phyloP scores from a whole-genome alignment of 179 eudicot species.

The Monotropa hypopitys region DNA sequence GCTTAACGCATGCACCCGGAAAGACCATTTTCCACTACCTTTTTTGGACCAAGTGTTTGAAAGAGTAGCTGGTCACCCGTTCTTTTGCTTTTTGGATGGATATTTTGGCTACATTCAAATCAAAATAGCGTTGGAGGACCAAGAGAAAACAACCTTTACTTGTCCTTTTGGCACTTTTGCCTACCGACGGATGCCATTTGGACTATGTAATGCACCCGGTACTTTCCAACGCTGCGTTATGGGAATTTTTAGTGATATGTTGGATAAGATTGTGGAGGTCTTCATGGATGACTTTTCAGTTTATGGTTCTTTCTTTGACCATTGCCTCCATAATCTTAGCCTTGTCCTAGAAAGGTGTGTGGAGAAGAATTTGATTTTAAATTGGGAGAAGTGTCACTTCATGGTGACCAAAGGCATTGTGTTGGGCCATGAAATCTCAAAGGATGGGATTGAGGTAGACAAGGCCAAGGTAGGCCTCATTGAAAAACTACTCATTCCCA shows the following conservation, averaged over 20 bases:
- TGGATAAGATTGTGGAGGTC: not conserved
- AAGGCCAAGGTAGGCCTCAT: too few species aligned
- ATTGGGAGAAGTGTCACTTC: too few species aligned
- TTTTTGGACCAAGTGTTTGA: not conserved
- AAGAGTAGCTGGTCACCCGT: not conserved
- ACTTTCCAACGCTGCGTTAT: not conserved
- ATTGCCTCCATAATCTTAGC: too few species aligned
- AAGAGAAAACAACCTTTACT: not conserved
- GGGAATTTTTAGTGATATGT: not conserved
- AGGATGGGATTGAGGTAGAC: too few species aligned
- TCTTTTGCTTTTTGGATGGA: not conserved
- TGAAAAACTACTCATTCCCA: too few species aligned
- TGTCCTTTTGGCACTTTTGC: not conserved
- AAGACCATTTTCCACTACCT: not conserved
- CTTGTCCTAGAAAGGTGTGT: too few species aligned
- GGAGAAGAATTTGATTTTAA: too few species aligned
- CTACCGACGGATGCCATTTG: not conserved
- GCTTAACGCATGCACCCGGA: not conserved
- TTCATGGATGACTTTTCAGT: not conserved
- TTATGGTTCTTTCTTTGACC: too few species aligned
- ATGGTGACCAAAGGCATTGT: too few species aligned
- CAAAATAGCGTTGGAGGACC: not conserved
- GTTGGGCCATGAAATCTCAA: too few species aligned
- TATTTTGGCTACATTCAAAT: not conserved
- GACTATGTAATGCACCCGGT: too few species aligned